Base-by-base conservation (phyloP, 495 filamentous ascomycete genomes). In the Penicillium simplicissimum region DNA sequence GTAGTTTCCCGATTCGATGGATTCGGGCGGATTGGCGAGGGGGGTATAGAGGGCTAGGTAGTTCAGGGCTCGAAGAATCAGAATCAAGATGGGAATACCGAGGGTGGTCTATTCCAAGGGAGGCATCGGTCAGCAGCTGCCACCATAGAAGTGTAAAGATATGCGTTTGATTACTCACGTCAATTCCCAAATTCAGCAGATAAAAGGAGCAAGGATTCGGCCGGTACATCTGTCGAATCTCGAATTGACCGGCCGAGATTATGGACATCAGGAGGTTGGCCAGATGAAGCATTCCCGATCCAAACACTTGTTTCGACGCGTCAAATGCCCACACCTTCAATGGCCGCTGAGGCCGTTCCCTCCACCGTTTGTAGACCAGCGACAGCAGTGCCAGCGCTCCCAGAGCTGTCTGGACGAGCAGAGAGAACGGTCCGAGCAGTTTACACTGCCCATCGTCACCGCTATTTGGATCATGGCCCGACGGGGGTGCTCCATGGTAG, bases 171-270 rank as follows among this genome's bases (percentile, higher is more conserved):
- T 43, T 25, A 85, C 93, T 88, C 77, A 98, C 95, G 82, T 98
- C 95, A 61, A 98, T 97, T 45, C 84, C 92, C 56, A 98, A 67
- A 71, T 98, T 98, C 62, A 98, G 76, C 23, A 98, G 65, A 73
- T 98, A 98, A 71, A 97, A 98, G 1, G 90, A 96, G 74, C 95
- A 98, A 14, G 95, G 95, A 68, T 98, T 98, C 21, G 95, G 91
- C 62, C 84, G 82, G 63, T 89, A 92, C 17, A 80, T 72, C 37
- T 79, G 86, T 76, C 79, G 55, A 63, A 83, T 73, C 68, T 78
- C 82, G 59, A 76, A 92, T 68, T 88, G 84, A 19, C 93, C 93
- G 51, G 90, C 91, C 5, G 90, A 93, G 55, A 98, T 82, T 92
- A 98, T 90, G 47, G 91, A 96, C 88, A 98, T 93, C 67, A 96